A percentile compares a stretch with the other conserved stretches of the same genome.
Conservation (phyloP, 2,329 filamentous ascomycete genomes). For the Thelonectria olida region DNA sequence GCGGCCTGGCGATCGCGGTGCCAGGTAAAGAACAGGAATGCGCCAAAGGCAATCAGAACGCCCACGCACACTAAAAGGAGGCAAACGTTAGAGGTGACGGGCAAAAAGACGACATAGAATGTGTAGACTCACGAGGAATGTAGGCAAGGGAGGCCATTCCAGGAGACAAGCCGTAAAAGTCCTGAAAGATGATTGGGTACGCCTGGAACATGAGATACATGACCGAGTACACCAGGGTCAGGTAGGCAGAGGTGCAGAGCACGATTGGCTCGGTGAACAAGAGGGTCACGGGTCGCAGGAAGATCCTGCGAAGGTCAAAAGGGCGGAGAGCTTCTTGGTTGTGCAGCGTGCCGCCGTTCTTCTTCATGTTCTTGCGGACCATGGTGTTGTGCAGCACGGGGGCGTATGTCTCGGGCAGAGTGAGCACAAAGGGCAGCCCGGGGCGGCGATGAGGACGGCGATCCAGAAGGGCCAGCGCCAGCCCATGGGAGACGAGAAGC, state of each 20-base stretch:
- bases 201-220: slow-evolving; percentile 63
- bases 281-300: slow-evolving; percentile 59
- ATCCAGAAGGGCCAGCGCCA: slow-evolving; percentile 55
- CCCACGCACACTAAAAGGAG: slow-evolving; percentile 37
- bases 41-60: slow-evolving; percentile 32
- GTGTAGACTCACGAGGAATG: slow-evolving; percentile 51
- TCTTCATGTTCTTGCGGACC: slow-evolving; percentile 57
- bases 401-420: slow-evolving; percentile 57
- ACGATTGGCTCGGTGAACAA: slow-evolving; percentile 61
- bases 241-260: slow-evolving; percentile 56
- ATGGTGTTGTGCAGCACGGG: slow-evolving; percentile 61
- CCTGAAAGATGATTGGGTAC: slow-evolving; percentile 59
- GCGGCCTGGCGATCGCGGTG: slow-evolving; percentile 38
- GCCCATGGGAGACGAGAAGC: slow-evolving; percentile 57
- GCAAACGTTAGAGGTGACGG: neutral
- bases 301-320: slow-evolving; percentile 53
- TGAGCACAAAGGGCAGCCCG: slow-evolving; percentile 45
- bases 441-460: slow-evolving; percentile 42
- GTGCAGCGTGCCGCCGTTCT: slow-evolving; percentile 40
- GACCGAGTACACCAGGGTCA: slow-evolving; percentile 60
- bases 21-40: slow-evolving; percentile 40
- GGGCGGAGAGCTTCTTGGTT: slow-evolving; percentile 46
- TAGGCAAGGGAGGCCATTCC: slow-evolving; percentile 58
- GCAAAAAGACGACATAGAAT: too few relatives aligned
- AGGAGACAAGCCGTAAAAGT: slow-evolving; percentile 54